phyloP scores from a whole-genome alignment of 768 basidiomycete genomes.

The Podaxis sp. region DNA sequence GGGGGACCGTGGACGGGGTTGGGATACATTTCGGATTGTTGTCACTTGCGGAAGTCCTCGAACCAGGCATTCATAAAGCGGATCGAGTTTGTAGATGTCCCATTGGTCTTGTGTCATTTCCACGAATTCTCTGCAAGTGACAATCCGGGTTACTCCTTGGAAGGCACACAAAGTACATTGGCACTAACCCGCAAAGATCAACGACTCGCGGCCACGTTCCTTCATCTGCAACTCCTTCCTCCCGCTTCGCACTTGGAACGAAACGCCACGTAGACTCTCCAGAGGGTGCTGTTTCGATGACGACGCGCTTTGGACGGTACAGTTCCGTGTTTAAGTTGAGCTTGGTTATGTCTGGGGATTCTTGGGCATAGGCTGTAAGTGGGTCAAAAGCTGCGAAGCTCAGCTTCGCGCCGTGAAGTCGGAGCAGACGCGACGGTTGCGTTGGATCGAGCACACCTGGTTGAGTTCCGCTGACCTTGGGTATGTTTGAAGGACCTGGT shows the following conservation, averaged over 20 bases:
- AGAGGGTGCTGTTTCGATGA: constrained; percentile 63
- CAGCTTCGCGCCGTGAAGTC: constrained; percentile 55
- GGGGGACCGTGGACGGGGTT: constrained; percentile 20
- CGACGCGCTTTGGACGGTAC: constrained; percentile 66
- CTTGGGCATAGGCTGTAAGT: constrained; percentile 50
- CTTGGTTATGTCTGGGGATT: constrained; percentile 36
- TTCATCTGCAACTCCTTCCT: constrained; percentile 60
- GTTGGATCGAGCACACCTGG: constrained; percentile 70
- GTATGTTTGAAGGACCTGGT: constrained; percentile 24
- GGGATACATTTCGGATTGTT: constrained; percentile 27
- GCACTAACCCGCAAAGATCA: constrained; percentile 66
- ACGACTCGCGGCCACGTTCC: constrained; percentile 70
- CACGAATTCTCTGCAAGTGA: constrained; percentile 39
- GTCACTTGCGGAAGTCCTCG: constrained; percentile 38
- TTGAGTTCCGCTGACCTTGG: constrained; percentile 39
- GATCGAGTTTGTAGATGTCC: constrained; percentile 85
- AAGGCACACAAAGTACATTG: constrained; percentile 5
- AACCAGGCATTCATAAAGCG: constrained; percentile 67
- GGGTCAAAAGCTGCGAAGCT: constrained; percentile 78
- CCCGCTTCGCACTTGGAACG: constrained; percentile 66
- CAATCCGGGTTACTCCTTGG: not conserved
- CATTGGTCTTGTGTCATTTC: constrained; percentile 74
- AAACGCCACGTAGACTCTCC: constrained; percentile 70
- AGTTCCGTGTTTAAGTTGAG: constrained; percentile 46
- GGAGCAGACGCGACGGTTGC: constrained; percentile 63